Conservation (phyloP, 2,329 filamentous ascomycete genomes). For the Xylariomycetidae sp. region DNA sequence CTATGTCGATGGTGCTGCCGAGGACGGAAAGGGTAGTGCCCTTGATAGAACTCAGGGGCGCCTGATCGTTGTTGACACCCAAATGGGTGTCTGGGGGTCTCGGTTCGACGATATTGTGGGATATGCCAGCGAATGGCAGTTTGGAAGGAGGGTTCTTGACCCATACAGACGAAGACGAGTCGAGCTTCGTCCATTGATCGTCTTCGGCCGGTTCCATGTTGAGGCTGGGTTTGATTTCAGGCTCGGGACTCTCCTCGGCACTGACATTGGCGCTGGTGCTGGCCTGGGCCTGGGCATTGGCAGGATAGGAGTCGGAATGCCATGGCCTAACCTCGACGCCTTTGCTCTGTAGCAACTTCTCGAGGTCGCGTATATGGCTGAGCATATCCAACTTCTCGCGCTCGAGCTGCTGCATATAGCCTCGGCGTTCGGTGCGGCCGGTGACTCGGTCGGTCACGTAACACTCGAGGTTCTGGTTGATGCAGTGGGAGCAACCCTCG, state of each 20-base stretch:
- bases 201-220: slow-evolving; percentile 20
- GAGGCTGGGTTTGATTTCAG: slow-evolving; percentile 16
- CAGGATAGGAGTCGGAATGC: slow-evolving; percentile 28
- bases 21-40: slow-evolving; percentile 73
- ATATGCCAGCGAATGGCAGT: slow-evolving; percentile 7
- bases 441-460: slow-evolving; percentile 84
- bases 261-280: slow-evolving; percentile 15
- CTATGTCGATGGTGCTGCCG: slow-evolving; percentile 73
- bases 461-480: slow-evolving; percentile 70
- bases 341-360: slow-evolving; percentile 55
- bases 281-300: slow-evolving; percentile 22
- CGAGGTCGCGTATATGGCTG: slow-evolving; percentile 60
- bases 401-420: slow-evolving; percentile 73
- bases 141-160: slow-evolving; percentile 20
- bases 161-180: slow-evolving; percentile 30
- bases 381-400: slow-evolving; percentile 63
- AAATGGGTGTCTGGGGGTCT: slow-evolving; percentile 57
- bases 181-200: slow-evolving; percentile 31
- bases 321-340: slow-evolving; percentile 56
- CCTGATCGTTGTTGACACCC: slow-evolving; percentile 57
- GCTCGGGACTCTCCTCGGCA: too few species aligned
- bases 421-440: slow-evolving; percentile 70
- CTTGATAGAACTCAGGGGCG: slow-evolving; percentile 65
- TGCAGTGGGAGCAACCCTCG: slow-evolving; percentile 76
- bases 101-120: slow-evolving; percentile 28